Base-by-base conservation (phyloP, 495 filamentous ascomycete species). In the Penicillium angulare region DNA sequence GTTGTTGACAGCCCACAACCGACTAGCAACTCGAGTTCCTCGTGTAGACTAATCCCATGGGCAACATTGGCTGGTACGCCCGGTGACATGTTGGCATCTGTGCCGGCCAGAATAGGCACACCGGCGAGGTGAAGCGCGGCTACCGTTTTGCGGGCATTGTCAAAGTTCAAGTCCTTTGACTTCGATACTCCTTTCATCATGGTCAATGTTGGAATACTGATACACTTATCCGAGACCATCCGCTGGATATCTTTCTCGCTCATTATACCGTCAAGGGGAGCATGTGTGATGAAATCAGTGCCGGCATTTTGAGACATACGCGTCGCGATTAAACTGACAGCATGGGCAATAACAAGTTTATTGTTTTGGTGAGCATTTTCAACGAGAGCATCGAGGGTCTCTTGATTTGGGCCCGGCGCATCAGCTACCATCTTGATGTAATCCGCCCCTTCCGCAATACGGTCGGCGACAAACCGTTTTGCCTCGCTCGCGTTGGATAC, bases 381-480 rank as follows among this genome's bases (percentile, higher is more conserved):
- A 18, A 53, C 43, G 2, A 53, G 15, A 5, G 43, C 43, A 32
- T 53, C 24, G 2, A 53, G 20, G 3, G 43, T 34, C 29, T 48
- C 44, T 42, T 53, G 50, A 9, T n/a, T 32, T 0, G 34, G 43
- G 3, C 43, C 50, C 12, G 35, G 43, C 4, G 42, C 8, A 35
- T 53, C 50, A 10, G 24, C 43, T 3, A 53, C 24, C 1, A 53
- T 42, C 35, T 53, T 47, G 26, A 53, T 47, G 15, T 47, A 47
- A 20, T 53, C 35, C 5, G 35, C 35, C 3, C 43, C 50, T 33
- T 53, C 43, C 10, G 24, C 26, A 8, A 53, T 20, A 6, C 43
- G 43, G 3, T 26, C 26, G 1, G n/a, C 21, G 2, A 52, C 43
- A 20, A 47, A 52, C 7, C 3, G 21, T n/a, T 42, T 20, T 1